These are phyloP conservation scores for Aspergillus haitiensis DNA, from an alignment of 495 filamentous ascomycete genomes.

Conservation along the genomic window DNA sequence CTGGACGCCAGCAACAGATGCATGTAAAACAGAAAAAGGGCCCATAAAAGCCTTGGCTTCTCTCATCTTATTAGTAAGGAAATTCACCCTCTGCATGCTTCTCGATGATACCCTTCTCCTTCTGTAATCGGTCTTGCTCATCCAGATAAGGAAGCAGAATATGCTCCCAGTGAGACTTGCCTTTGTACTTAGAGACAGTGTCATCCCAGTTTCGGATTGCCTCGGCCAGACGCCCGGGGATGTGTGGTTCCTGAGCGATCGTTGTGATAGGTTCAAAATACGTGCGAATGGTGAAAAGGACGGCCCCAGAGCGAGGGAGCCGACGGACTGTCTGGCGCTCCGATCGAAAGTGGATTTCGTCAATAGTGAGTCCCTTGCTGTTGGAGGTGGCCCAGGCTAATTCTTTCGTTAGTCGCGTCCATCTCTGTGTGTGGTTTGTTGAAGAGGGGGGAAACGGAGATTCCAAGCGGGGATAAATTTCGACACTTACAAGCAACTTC, in stretches of 20 bases:
- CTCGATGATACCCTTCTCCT: slow-evolving; percentile 47
- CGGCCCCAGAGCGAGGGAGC: slow-evolving; percentile 11
- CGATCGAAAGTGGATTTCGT: background rate
- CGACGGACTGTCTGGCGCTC: background rate
- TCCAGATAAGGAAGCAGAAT: slow-evolving; percentile 73
- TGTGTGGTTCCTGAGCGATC: slow-evolving; percentile 59
- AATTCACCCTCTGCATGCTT: slow-evolving; percentile 8
- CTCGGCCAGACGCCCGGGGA: slow-evolving; percentile 62
- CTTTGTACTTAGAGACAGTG: slow-evolving; percentile 72
- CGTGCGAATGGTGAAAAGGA: slow-evolving; percentile 68
- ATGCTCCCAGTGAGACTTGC: slow-evolving; percentile 65
- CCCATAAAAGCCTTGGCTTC: background rate
- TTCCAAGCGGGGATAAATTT: too few relatives aligned
- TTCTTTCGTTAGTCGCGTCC: slow-evolving; percentile 29
- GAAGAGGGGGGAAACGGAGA: too few relatives aligned
- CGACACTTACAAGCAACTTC: slow-evolving; percentile 59
- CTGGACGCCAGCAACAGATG: too few relatives aligned
- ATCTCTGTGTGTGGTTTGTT: too few relatives aligned
- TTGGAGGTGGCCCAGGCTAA: background rate
- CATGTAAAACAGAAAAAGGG: too few relatives aligned
- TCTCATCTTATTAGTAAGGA: background rate
- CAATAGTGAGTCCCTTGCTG: background rate
- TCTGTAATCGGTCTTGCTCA: slow-evolving; percentile 63
- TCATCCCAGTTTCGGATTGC: slow-evolving; percentile 73
- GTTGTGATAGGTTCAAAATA: slow-evolving; percentile 63